Conservation (phyloP, 2,329 filamentous ascomycete genomes). For the Microcyclospora pomicola region DNA sequence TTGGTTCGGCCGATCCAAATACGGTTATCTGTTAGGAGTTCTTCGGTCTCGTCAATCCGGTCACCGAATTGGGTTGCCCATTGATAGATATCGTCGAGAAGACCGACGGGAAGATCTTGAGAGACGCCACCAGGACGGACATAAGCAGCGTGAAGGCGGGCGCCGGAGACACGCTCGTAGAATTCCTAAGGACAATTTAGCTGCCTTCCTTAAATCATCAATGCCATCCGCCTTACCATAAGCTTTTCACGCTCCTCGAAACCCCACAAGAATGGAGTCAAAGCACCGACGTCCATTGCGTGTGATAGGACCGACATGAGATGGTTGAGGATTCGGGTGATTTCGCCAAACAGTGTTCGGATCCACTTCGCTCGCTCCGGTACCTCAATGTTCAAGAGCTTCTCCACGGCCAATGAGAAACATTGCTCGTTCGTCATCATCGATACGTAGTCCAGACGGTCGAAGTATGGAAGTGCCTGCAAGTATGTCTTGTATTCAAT, state of each 20-base stretch:
- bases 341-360: conserved; percentile 85
- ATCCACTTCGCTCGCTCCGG: conserved; percentile 95
- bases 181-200: conserved; percentile 57
- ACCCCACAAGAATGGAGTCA: conserved; percentile 97
- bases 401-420: conserved; percentile 89
- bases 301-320: conserved; percentile 95
- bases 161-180: conserved; percentile 97
- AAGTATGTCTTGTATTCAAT: conserved; percentile 99
- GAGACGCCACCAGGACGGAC: conserved; percentile 92
- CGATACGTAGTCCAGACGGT: conserved; percentile 95
- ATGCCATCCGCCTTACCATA: conserved; percentile 55
- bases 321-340: conserved; percentile 89
- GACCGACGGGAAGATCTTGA: conserved; percentile 83
- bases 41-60: conserved; percentile 96
- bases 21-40: conserved; percentile 42
- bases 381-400: conserved; percentile 92
- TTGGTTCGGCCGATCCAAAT: conserved; percentile 93
- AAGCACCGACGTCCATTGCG: conserved; percentile 95
- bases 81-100: conserved; percentile 98
- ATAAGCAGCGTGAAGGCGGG: conserved; percentile 92
- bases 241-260: conserved; percentile 99
- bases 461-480: conserved; percentile 96
- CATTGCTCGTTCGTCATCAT: conserved; percentile 99
- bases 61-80: conserved; percentile 99
- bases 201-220: not conserved